A percentile compares a stretch with the other conserved stretches of the same genome.
Evolutionary conservation across 192 early-diverging fungal genomes (phyloP).

Genomic region (Linnemannia zychae): DNA sequence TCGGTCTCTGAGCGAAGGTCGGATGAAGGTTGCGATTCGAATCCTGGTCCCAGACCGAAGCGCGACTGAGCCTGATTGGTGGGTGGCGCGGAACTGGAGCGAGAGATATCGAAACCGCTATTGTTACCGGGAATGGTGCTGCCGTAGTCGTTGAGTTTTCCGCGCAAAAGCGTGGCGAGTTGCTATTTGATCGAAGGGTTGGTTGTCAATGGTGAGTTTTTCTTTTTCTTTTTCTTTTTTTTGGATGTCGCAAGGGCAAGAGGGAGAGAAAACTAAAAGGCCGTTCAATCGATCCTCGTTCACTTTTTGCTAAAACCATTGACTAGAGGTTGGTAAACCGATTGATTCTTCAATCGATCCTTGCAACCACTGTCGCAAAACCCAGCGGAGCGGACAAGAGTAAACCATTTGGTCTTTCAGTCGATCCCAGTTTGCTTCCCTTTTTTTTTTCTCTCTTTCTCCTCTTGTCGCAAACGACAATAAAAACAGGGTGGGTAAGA

Average conservation of each 20-base stretch:
- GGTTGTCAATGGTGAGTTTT: background rate
- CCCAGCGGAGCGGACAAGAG: too few relatives aligned
- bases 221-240: background rate
- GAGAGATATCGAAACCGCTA: constrained; percentile 63
- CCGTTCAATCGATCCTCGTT: too few relatives aligned
- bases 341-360: too few relatives aligned
- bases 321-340: too few relatives aligned
- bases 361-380: too few relatives aligned
- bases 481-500: background rate
- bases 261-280: too few relatives aligned
- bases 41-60: constrained; percentile 59
- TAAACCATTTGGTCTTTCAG: too few relatives aligned
- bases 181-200: constrained; percentile 25
- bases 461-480: background rate
- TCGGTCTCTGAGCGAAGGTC: constrained; percentile 76
- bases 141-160: constrained; percentile 64
- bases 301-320: too few relatives aligned
- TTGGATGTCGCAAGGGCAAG: too few relatives aligned
- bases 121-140: constrained; percentile 33
- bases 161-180: constrained; percentile 66
- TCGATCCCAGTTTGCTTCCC: background rate
- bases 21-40: constrained; percentile 51
- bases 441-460: background rate
- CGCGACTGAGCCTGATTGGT: constrained; percentile 69
- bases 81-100: constrained; percentile 84